phyloP scores from a whole-genome alignment of 2,329 filamentous ascomycete species.

The Aspergillus awamori region DNA sequence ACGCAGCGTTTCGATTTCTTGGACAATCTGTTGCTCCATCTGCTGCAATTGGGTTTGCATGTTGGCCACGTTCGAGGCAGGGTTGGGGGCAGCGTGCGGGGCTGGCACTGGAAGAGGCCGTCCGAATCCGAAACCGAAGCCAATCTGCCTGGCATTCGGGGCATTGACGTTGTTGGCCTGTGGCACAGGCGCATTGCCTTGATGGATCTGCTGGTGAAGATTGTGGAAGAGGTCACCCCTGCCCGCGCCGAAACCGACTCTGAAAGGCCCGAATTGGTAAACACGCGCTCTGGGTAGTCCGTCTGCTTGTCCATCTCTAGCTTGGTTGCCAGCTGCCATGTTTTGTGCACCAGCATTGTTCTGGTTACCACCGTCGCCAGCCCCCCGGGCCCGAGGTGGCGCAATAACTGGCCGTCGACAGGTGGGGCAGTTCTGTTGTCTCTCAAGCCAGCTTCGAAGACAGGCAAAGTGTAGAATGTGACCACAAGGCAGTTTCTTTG shows the following conservation, averaged over 20 bases:
- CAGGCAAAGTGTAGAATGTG: conserved; percentile 95
- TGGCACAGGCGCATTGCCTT: conserved; percentile 51
- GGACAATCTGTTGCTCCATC: conserved; percentile 69
- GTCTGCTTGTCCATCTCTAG: conserved; percentile 42
- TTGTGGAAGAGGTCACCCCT: conserved; percentile 65
- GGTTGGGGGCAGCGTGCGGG: conserved; percentile 19
- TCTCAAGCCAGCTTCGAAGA: conserved; percentile 93
- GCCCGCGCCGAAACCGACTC: conserved; percentile 69
- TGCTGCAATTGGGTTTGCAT: conserved; percentile 65
- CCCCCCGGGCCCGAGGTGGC: conserved; percentile 35
- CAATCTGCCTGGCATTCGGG: conserved; percentile 41
- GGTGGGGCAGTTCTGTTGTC: conserved; percentile 95
- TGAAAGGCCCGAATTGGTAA: conserved; percentile 73
- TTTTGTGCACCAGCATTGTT: conserved; percentile 29
- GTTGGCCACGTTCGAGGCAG: conserved; percentile 29
- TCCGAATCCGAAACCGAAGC: conserved; percentile 47
- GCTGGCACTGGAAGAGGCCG: conserved; percentile 31
- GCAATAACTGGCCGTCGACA: conserved; percentile 81
- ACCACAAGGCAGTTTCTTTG: conserved; percentile 95
- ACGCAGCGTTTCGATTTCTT: conserved; percentile 66
- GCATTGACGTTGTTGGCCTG: conserved; percentile 35
- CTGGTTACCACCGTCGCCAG: conserved; percentile 28
- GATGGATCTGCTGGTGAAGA: conserved; percentile 63
- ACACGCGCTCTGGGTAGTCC: conserved; percentile 58
- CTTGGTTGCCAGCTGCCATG: conserved; percentile 42